Evolutionary conservation across 2,329 filamentous ascomycete genomes (phyloP), one percentile per base, ranked within the genome.

Genomic region (Magnaporthiopsis poae): DNA sequence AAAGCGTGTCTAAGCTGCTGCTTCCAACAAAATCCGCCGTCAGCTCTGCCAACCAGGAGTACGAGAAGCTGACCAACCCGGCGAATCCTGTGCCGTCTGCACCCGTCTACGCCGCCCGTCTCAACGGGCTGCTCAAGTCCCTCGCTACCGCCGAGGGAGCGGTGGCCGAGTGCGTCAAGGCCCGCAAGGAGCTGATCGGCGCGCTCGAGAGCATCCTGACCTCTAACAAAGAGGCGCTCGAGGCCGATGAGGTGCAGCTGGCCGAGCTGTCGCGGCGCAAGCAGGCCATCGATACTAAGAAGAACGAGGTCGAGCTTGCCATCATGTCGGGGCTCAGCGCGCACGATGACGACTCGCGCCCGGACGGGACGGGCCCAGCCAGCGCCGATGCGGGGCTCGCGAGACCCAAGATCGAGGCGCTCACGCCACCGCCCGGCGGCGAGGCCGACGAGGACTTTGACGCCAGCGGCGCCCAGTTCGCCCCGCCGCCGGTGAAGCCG

Each of bases 61-160:
- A 92, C 73, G 86, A 90, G 64, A 96, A 94, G 76, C 83, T 96
- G 73, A 90, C 70, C 59, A 90, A 92, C 71, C 85, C 92, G 0
- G 81, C 82, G 35, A 84, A 84, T 0, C 81, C 85, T 1, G 80
- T 89, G 1, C 92, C 94, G 0, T 90, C 92, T 0, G 89, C 93
- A 0, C 93, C 95, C 0, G 93, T 99, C 27, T 91, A 96, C 74
- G 95, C 95, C 1, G 94, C 94, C 18, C 89, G 92, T 35, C 85
- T 99, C 11, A 93, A 91, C 70, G 90, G 91, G 2, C 82, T 99
- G n/a, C 84, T 98, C 66, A 97, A 95, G 80, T 90, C 88, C 8
- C 84, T 99, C 25, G 91, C 92, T 27, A 91, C 86, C 69, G 95
- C 95, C 3, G 93, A 99, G 77, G 91, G 87, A 66, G 92, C 94